These are phyloP conservation scores for Lophium mytilinum DNA, from an alignment of 495 filamentous ascomycete species.

Conservation along the genomic window DNA sequence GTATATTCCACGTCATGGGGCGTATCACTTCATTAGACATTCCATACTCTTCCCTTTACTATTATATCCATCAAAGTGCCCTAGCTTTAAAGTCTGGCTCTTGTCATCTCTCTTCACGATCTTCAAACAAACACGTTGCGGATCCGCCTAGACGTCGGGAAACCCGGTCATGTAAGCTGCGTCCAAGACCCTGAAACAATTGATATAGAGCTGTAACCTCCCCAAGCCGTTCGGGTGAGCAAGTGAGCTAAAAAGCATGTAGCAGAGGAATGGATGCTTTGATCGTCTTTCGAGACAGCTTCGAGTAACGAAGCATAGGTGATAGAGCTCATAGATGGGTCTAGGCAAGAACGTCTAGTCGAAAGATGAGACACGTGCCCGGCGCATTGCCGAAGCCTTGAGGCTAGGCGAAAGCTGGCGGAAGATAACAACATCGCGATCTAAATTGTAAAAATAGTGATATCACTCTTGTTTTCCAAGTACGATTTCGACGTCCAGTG, in stretches of 20 bases:
- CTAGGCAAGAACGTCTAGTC: not conserved
- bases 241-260: not conserved
- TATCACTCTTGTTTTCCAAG: no score
- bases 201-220: constrained; percentile 44
- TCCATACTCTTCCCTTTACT: no score
- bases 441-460: no score
- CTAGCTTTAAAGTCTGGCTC: no score
- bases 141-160: constrained; percentile 28
- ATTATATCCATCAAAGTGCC: no score
- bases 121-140: no score
- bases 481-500: no score
- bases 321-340: constrained; percentile 30
- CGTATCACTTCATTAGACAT: no score
- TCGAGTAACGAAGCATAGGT: constrained; percentile 48
- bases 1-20: no score
- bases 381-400: not conserved
- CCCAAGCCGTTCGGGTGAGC: not conserved
- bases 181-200: constrained; percentile 30
- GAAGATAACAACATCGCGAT: no score
- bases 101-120: no score
- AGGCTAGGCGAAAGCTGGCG: not conserved
- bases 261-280: constrained; percentile 55
- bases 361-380: not conserved
- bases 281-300: constrained; percentile 51
- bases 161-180: constrained; percentile 30